These are phyloP conservation scores for Aureobasidium sp. DNA, from an alignment of 2,329 filamentous ascomycete species.

Conservation along the genomic window DNA sequence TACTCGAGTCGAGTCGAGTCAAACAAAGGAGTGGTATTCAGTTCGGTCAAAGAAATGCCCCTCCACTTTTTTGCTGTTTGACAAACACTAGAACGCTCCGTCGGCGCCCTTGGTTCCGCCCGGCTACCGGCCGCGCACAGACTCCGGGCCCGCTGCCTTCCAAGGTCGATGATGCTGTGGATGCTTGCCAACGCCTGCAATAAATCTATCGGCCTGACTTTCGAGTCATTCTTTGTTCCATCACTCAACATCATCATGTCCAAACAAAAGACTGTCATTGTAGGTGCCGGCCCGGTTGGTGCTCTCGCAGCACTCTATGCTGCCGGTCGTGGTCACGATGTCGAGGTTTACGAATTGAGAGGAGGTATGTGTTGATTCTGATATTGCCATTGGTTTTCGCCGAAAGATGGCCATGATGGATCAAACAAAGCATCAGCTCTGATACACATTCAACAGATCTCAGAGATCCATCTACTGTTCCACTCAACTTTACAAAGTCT, in stretches of 20 bases:
- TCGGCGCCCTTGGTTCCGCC: not conserved
- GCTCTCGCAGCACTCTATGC: slow-evolving; percentile 74
- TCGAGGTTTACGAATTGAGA: slow-evolving; percentile 90
- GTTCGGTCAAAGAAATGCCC: not conserved
- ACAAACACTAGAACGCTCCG: not conserved
- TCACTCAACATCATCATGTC: not conserved
- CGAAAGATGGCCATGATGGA: not conserved
- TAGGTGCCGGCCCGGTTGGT: slow-evolving; percentile 62
- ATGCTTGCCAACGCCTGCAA: not conserved
- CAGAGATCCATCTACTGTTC: slow-evolving; percentile 70
- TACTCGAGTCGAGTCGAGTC: not conserved
- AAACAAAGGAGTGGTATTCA: not conserved
- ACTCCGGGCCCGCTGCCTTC: not conserved
- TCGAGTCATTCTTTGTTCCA: not conserved
- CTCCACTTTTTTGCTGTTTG: slow-evolving; percentile 6
- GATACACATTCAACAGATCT: slow-evolving; percentile 57
- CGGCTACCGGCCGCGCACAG: not conserved
- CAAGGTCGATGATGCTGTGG: not conserved
- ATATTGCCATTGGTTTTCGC: not conserved
- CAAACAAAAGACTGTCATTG: slow-evolving; percentile 66
- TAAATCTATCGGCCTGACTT: not conserved
- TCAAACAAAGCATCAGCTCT: not conserved
- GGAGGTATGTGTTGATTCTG: slow-evolving; percentile 57
- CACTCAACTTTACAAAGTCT: slow-evolving; percentile 95
- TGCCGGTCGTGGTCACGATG: slow-evolving; percentile 76